These are phyloP conservation scores for Termitomyces titanicus DNA, from an alignment of 768 basidiomycete species.

Conservation along the genomic window DNA sequence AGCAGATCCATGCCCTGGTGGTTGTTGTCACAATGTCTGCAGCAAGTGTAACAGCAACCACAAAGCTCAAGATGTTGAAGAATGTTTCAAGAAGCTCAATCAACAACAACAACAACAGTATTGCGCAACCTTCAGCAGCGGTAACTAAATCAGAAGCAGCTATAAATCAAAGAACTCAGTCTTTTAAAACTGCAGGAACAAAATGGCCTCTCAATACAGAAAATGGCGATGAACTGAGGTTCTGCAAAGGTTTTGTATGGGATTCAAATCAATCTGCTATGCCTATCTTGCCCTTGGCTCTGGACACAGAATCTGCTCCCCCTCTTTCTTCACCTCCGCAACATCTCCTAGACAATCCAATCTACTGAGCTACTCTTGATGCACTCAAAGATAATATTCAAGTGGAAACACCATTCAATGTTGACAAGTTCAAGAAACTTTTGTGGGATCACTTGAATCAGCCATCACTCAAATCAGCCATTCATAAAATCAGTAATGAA, in stretches of 20 bases:
- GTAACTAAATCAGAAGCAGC: not conserved
- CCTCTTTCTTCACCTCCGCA: not conserved
- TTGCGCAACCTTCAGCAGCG: not conserved
- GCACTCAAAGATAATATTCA: slow-evolving; percentile 9
- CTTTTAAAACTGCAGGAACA: too few species aligned
- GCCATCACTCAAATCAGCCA: slow-evolving; percentile 26
- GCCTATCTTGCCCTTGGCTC: not conserved
- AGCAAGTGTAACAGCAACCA: not conserved
- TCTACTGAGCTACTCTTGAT: not conserved
- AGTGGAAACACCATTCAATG: slow-evolving; percentile 25
- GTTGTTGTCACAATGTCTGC: not conserved
- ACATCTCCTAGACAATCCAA: not conserved
- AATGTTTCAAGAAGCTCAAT: not conserved
- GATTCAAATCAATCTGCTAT: not conserved
- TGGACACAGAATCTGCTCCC: not conserved
- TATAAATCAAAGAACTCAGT: too few species aligned
- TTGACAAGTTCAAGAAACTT: slow-evolving; percentile 17
- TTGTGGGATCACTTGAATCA: slow-evolving; percentile 22
- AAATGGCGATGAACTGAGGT: too few species aligned
- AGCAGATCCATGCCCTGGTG: not conserved
- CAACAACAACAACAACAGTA: not conserved
- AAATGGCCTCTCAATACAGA: too few species aligned
- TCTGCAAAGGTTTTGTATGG: not conserved
- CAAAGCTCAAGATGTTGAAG: not conserved
- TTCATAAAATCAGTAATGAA: slow-evolving; percentile 24